Percentiles rank a stretch among this genome's conserved stretches.
These are phyloP conservation scores for Coix lacrymajobi DNA, from an alignment of 176 grass and related monocot species.

Conservation along the genomic window DNA sequence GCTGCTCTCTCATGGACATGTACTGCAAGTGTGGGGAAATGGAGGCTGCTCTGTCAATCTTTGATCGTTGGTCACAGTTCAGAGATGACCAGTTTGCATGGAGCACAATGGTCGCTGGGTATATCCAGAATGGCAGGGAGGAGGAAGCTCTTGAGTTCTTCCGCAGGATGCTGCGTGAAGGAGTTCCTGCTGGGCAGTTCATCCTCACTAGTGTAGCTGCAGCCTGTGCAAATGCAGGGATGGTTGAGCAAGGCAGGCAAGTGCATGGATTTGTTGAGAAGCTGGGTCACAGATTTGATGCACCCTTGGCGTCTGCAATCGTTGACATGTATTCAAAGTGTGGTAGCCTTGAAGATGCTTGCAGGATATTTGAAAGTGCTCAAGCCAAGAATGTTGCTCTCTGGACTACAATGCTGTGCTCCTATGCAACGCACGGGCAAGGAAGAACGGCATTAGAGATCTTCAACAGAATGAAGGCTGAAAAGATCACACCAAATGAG, in stretches of 20 bases:
- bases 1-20: constrained; percentile 66
- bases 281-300: constrained; percentile 37
- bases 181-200: constrained; percentile 34
- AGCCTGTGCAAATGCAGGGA: constrained; percentile 52
- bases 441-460: constrained; percentile 36
- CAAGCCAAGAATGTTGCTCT: constrained; percentile 26
- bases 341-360: constrained; percentile 42
- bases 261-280: constrained; percentile 40
- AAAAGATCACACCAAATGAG: constrained; percentile 52
- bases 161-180: constrained; percentile 38
- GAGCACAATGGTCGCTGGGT: constrained; percentile 55
- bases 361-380: constrained; percentile 28
- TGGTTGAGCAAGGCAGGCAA: constrained; percentile 51
- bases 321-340: constrained; percentile 56
- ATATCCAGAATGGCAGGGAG: constrained; percentile 48
- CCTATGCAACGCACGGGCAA: constrained; percentile 41
- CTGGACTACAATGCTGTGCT: constrained; percentile 59
- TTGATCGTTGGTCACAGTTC: constrained; percentile 21
- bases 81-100: constrained; percentile 34
- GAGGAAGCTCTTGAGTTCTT: constrained; percentile 52
- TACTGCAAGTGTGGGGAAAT: constrained; percentile 60
- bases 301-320: constrained; percentile 30
- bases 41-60: constrained; percentile 33
- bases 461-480: constrained; percentile 38
- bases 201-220: constrained; percentile 50